Conservation (phyloP, 73 alveolate genomes). For the Paramecium pentaurelia region DNA sequence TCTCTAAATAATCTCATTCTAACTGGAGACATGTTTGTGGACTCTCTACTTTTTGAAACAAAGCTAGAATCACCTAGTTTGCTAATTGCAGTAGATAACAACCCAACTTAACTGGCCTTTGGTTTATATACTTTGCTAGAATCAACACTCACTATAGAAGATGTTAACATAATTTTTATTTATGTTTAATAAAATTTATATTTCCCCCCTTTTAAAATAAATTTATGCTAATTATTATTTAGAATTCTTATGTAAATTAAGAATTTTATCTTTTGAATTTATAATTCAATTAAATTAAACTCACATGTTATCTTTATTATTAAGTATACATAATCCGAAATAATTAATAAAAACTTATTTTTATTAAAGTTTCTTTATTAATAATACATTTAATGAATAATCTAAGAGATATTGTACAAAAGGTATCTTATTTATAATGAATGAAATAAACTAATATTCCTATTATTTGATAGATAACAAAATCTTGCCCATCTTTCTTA, state of each 20-base stretch:
- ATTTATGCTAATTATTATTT: neutral
- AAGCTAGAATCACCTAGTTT: constrained; percentile 20
- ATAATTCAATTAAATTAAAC: neutral
- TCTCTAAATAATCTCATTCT: constrained; percentile 32
- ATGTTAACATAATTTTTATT: neutral
- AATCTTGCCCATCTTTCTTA: no score
- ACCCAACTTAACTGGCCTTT: neutral
- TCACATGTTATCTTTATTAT: neutral
- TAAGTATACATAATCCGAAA: no score
- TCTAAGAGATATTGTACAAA: no score
- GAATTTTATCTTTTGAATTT: neutral
- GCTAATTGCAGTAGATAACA: constrained; percentile 15
- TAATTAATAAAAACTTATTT: no score
- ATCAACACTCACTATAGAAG: constrained; percentile 9
- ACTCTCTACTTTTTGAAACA: neutral
- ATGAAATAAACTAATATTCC: no score
- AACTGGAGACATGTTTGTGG: neutral
- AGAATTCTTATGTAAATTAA: neutral
- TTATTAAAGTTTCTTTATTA: no score
- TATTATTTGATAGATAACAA: no score
- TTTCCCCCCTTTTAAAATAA: neutral
- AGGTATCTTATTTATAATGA: no score
- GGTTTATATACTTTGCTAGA: constrained; percentile 19
- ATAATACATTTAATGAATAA: no score
- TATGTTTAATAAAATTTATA: neutral